phyloP scores from a whole-genome alignment of 495 filamentous ascomycete genomes.

The Penicillium cataractarum region DNA sequence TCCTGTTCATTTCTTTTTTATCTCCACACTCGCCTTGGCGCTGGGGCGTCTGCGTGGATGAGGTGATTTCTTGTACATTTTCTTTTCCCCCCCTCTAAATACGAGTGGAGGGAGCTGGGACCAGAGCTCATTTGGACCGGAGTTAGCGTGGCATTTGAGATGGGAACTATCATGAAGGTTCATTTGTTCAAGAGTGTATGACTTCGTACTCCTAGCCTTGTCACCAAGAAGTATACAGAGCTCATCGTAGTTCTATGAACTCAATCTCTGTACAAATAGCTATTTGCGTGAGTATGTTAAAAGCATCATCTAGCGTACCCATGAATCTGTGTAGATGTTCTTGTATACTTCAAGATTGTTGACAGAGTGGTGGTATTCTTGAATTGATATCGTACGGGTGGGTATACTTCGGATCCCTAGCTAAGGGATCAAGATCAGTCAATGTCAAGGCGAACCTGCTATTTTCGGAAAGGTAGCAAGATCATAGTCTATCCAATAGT shows the following conservation, averaged over 20 bases:
- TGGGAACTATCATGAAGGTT: not conserved
- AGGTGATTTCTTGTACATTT: not conserved
- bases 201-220: not conserved
- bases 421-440: not conserved
- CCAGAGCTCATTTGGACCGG: not conserved
- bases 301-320: too few relatives aligned
- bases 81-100: not conserved
- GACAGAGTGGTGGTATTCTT: too few relatives aligned
- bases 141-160: not conserved
- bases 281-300: too few relatives aligned
- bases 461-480: not conserved
- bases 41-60: not conserved
- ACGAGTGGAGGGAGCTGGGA: not conserved
- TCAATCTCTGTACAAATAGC: too few relatives aligned
- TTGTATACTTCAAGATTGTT: too few relatives aligned
- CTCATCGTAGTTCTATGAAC: too few relatives aligned
- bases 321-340: too few relatives aligned
- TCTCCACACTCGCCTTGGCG: conserved; percentile 3
- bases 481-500: not conserved
- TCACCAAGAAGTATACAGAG: too few relatives aligned
- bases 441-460: not conserved
- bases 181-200: not conserved
- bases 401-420: not conserved
- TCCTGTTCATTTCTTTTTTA: not conserved
- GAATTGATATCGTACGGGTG: too few relatives aligned